Base-by-base conservation (phyloP, 495 filamentous ascomycete genomes). In the Hypoxylon fuscum region DNA sequence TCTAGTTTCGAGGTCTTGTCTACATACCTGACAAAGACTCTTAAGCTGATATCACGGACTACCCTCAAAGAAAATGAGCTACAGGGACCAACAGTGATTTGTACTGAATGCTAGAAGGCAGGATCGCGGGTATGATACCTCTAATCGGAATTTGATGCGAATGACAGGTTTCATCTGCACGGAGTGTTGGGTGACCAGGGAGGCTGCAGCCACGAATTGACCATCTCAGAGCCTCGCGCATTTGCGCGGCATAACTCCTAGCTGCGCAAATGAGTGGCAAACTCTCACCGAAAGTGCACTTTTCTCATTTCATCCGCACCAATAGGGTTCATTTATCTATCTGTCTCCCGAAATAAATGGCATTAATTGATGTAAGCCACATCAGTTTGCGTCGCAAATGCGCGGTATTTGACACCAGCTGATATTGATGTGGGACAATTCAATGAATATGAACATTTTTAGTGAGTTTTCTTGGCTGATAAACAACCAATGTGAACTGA, bases 261-360 rank as follows among this genome's bases (percentile, higher is more conserved):
- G 23, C 18, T 40, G 47, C 60, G 60, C 53, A 63, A 41, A 47
- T 23, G 52, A 62, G 52, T 63, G 59, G 27, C 45, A 17, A 41
- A 43, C 25, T 17, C 45, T 12, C 52, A 63, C 52, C 5, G 41
- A 63, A n/a, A 56, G 3, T 56, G 40, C 52, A 56, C 21, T 40
- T 56, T 55, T 40, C 1, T 9, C 18, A 12, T 38, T 6, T 15
- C 5, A 8, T 8, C n/a, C 17, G 51, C 25, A 45, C 59, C 51
- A 62, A 55, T 55, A 47, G 23, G 34, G 18, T 45, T 21, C 8
- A 15, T 31, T 1, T 43, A 5, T n/a, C n/a, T n/a, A n/a, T n/a
- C n/a, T n/a, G n/a, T n/a, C n/a, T n/a, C n/a, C 5, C 25, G 5
- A 42, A 20, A 29, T 21, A 14, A 9, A 54, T 32, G 22, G 17